These are phyloP conservation scores for Xylariaceae sp. DNA, from an alignment of 2,329 filamentous ascomycete genomes.

Conservation along the genomic window DNA sequence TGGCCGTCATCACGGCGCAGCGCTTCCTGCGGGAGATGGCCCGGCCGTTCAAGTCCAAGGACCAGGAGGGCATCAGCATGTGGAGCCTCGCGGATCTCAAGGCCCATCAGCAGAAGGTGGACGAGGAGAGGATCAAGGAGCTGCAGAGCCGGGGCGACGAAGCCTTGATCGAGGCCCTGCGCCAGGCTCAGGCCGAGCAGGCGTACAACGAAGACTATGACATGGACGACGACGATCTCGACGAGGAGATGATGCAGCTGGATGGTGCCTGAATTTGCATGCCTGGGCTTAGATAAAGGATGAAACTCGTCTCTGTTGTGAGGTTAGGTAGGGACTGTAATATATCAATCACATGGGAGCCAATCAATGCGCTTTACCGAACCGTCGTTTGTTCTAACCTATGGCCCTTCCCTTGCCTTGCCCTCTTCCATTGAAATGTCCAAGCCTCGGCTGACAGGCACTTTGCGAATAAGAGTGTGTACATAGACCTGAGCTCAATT, in stretches of 20 bases:
- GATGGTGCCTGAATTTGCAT: conserved; percentile 17
- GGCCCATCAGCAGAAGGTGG: conserved; percentile 69
- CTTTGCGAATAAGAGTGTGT: too few species aligned
- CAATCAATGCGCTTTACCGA: too few species aligned
- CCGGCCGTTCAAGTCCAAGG: conserved; percentile 73
- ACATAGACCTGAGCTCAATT: too few species aligned
- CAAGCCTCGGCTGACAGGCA: too few species aligned
- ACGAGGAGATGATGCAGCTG: conserved; percentile 51
- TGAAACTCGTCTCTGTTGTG: too few species aligned
- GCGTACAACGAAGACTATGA: conserved; percentile 40
- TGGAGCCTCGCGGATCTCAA: conserved; percentile 81
- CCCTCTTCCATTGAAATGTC: too few species aligned
- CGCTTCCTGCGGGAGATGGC: conserved; percentile 89
- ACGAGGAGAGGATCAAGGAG: conserved; percentile 61
- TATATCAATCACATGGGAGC: too few species aligned
- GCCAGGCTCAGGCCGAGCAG: conserved; percentile 24
- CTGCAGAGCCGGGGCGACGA: conserved; percentile 44
- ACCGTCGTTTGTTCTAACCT: too few species aligned
- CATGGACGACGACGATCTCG: conserved; percentile 47
- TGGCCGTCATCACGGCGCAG: conserved; percentile 84
- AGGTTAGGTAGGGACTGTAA: too few species aligned
- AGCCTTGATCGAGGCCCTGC: conserved; percentile 28
- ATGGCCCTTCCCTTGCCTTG: too few species aligned
- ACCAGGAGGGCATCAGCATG: conserved; percentile 89
- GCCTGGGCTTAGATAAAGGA: too few species aligned